Evolutionary conservation across 2,329 filamentous ascomycete genomes (phyloP).

Genomic region (Westerdykella ornata): DNA sequence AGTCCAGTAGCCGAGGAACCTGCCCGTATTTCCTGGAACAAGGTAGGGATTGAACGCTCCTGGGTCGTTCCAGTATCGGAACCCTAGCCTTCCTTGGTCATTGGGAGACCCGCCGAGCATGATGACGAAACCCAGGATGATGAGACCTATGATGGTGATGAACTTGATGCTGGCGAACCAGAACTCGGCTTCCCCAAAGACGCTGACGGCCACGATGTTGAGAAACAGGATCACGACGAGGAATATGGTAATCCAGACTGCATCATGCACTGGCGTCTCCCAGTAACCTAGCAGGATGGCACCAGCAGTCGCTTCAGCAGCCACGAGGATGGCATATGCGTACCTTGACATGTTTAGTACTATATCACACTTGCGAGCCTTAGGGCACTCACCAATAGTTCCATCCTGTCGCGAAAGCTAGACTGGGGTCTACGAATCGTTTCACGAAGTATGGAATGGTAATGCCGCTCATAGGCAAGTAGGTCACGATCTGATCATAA

Average conservation of each 20-base stretch:
- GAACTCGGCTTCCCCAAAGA: conserved; percentile 47
- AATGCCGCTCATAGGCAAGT: conserved; percentile 36
- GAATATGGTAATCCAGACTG: conserved; percentile 35
- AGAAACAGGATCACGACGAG: conserved; percentile 30
- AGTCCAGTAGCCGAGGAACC: conserved; percentile 55
- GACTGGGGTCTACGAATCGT: conserved; percentile 44
- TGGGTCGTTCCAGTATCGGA: conserved; percentile 62
- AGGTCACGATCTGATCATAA: conserved; percentile 28
- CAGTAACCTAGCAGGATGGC: conserved; percentile 33
- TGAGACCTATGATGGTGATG: conserved; percentile 32
- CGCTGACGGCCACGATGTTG: conserved; percentile 31
- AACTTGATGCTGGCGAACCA: conserved; percentile 48
- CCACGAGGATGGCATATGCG: conserved; percentile 31
- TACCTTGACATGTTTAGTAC: conserved; percentile 13
- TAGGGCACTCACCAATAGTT: conserved; percentile 24
- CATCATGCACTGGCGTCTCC: conserved; percentile 26
- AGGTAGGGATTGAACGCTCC: conserved; percentile 46
- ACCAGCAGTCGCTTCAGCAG: conserved; percentile 31
- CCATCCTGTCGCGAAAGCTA: conserved; percentile 33
- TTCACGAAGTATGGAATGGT: conserved; percentile 37
- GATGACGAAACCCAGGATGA: conserved; percentile 33
- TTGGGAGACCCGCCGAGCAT: conserved; percentile 34
- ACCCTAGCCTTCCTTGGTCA: conserved; percentile 44
- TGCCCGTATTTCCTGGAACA: conserved; percentile 52
- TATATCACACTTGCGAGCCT: not conserved